A percentile compares a stretch with the other conserved stretches of the same genome.
These are phyloP conservation scores for Talaromyces thailandensis DNA, from an alignment of 495 filamentous ascomycete genomes.

Conservation along the genomic window DNA sequence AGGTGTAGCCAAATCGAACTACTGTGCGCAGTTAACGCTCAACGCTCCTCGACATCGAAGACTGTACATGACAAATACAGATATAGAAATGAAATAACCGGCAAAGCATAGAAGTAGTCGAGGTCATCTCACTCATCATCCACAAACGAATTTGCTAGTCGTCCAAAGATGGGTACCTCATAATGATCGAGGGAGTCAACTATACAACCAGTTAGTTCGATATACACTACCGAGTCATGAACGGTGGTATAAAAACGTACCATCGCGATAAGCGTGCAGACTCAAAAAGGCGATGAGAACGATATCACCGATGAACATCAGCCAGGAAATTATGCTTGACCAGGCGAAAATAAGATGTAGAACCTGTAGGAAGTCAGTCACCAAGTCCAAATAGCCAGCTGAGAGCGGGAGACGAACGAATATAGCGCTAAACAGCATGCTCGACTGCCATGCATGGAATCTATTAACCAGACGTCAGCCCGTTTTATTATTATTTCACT, in stretches of 20 bases:
- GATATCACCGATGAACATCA: slow-evolving; percentile 68
- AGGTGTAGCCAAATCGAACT: neutral
- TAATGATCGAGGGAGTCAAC: slow-evolving; percentile 86
- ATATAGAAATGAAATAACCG: neutral
- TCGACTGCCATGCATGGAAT: slow-evolving; percentile 94
- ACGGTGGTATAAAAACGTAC: slow-evolving; percentile 41
- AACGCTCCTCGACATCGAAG: neutral
- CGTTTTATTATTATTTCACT: neutral
- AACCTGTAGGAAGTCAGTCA: slow-evolving; percentile 26
- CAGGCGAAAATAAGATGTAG: slow-evolving; percentile 80
- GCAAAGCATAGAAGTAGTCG: neutral
- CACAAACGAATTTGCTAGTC: slow-evolving; percentile 78
- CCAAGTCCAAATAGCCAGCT: neutral
- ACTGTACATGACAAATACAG: neutral
- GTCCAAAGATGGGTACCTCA: slow-evolving; percentile 82
- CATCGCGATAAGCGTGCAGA: slow-evolving; percentile 75
- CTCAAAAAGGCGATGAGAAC: slow-evolving; percentile 68
- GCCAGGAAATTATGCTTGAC: slow-evolving; percentile 75
- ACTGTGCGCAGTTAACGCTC: neutral
- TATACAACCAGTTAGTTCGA: slow-evolving; percentile 19
- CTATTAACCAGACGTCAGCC: slow-evolving; percentile 30
- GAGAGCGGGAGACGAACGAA: slow-evolving; percentile 47
- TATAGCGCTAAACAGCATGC: slow-evolving; percentile 73
- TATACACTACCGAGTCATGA: slow-evolving; percentile 11
- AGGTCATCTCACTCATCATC: slow-evolving; percentile 70